Evolutionary conservation across 768 basidiomycete species (phyloP).

Genomic region (Leucocoprinus sp.): DNA sequence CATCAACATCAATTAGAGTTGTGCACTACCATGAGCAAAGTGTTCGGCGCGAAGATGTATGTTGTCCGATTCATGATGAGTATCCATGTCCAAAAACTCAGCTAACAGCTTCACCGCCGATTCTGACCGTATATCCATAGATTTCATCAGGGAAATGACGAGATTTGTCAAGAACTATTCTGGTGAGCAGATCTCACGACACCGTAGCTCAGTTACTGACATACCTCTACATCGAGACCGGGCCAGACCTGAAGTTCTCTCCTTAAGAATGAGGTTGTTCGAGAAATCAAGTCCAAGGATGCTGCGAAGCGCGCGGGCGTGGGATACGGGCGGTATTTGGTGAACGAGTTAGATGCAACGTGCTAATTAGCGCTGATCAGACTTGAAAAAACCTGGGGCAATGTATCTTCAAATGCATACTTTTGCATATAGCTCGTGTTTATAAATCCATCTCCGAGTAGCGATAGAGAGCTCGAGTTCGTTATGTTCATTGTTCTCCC

Average conservation of each 20-base stretch:
- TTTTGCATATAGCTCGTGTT: conserved; percentile 77
- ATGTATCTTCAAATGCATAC: conserved; percentile 31
- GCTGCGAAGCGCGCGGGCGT: conserved; percentile 76
- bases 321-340: conserved; percentile 87
- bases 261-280: conserved; percentile 74
- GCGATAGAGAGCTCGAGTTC: conserved; percentile 69
- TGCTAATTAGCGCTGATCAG: conserved; percentile 43
- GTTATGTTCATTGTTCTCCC: conserved; percentile 52
- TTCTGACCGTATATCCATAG: conserved; percentile 87
- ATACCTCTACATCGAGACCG: conserved; percentile 82
- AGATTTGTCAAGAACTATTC: conserved; percentile 81
- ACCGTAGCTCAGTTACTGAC: conserved; percentile 16
- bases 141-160: conserved; percentile 84
- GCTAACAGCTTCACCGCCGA: conserved; percentile 76
- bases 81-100: conserved; percentile 82
- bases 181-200: conserved; percentile 13
- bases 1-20: neutral
- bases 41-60: conserved; percentile 77
- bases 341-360: conserved; percentile 80
- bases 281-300: conserved; percentile 63
- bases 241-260: conserved; percentile 86
- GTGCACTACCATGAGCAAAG: conserved; percentile 79
- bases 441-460: conserved; percentile 73
- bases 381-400: conserved; percentile 8
- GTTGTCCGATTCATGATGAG: conserved; percentile 44